Base-by-base conservation (phyloP, 805 yeast genomes). In the Saccharomycopsis sp. region DNA sequence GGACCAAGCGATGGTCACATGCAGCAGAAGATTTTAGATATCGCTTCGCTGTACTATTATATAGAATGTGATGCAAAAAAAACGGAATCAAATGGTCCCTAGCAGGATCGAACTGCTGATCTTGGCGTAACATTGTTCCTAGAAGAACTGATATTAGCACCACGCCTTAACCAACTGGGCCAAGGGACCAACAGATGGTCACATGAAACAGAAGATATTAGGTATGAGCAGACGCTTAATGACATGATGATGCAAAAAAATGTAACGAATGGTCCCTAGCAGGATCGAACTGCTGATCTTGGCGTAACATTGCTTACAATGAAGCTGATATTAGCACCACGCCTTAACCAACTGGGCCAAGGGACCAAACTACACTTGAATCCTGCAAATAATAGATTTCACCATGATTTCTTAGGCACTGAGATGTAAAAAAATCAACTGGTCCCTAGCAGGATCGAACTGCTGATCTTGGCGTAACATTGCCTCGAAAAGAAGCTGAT, bases 391-490 rank as follows among this genome's bases (percentile, higher is more conserved):
- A 29, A 29, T 29, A 29, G 37, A 29, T 7, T 29, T 29, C 5
- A 29, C 9, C 12, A 29, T 48, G 20, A 21, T 46, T 8, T 46
- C n/a, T 46, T 46, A 52, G 40, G 23, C 34, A 16, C 9, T 21
- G 29, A 24, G 15, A 34, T n/a, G n/a, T n/a, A 21, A 57, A 53
- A 34, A 64, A 69, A 66, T 51, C 65, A n/a, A 72, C 67, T 83
- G 89, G 82, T 83, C 87, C 87, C 87, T 83, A 82, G 87, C 89
- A 81, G 89, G 89, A 82, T 83, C 89, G 89, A 83, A 83, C 89
- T 81, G 89, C 87, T 82, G 89, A 83, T 83, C 89, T 69, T 68
- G 70, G 71, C 71, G 71, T 68, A 58, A 58, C 61, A 58, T 52
- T 58, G 48, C 53, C 52, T 21, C 15, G 24, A n/a, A n/a, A n/a